Conservation (phyloP, 805 yeast species). For the Kuraishia piskuri region DNA sequence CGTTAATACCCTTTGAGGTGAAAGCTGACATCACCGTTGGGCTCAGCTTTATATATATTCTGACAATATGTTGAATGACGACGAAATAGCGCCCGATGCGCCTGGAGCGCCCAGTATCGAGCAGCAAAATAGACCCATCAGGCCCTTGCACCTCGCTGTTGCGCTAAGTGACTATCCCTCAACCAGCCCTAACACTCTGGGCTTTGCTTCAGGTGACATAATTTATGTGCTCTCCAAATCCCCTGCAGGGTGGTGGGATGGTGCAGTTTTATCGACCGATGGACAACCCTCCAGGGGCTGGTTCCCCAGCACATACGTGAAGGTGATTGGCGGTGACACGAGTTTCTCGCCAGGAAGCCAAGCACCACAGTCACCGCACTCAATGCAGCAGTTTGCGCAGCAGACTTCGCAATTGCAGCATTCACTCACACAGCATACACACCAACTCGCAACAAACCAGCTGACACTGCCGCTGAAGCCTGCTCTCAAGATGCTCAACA, state of each 20-base stretch:
- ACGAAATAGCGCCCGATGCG: constrained; percentile 1
- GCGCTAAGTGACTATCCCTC: constrained; percentile 50
- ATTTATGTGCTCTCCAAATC: constrained; percentile 60
- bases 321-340: constrained; percentile 14
- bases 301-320: constrained; percentile 60
- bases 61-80: not conserved
- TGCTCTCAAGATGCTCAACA: not conserved
- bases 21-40: too few relatives aligned
- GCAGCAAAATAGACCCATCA: constrained; percentile 6
- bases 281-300: constrained; percentile 61
- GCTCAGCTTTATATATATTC: not conserved
- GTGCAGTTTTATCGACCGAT: constrained; percentile 34
- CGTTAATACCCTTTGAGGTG: too few relatives aligned
- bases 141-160: constrained; percentile 47
- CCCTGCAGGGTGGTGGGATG: constrained; percentile 85
- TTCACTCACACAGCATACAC: not conserved
- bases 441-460: constrained; percentile 2
- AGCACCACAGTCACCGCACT: constrained; percentile 3
- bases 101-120: not conserved
- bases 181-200: constrained; percentile 41
- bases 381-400: not conserved
- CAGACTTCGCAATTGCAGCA: not conserved
- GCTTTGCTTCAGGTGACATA: constrained; percentile 56
- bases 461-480: constrained; percentile 3
- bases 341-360: constrained; percentile 13